Conservation (phyloP, 179 eudicot species). For the Drosera spatulata region DNA sequence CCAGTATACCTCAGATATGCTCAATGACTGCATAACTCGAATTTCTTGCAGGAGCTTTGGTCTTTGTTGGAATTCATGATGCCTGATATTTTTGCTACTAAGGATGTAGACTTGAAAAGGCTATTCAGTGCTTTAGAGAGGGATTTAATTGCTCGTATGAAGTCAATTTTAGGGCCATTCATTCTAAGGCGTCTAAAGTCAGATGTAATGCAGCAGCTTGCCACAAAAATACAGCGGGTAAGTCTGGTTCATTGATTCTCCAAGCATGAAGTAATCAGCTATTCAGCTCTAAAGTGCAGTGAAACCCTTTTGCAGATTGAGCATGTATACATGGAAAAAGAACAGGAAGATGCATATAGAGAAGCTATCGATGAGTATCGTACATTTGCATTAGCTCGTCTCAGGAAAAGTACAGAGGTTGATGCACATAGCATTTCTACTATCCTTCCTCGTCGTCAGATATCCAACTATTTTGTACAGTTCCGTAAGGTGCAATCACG, state of each 20-base stretch:
- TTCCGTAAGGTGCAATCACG: conserved; percentile 69
- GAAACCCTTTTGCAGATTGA: conserved; percentile 42
- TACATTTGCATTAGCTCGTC: conserved; percentile 49
- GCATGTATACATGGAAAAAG: conserved; percentile 59
- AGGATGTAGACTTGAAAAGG: conserved; percentile 85
- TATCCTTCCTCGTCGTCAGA: conserved; percentile 79
- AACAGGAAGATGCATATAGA: conserved; percentile 71
- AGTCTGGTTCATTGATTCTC: conserved; percentile 6
- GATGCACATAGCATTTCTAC: conserved; percentile 17
- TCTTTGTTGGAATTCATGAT: conserved; percentile 95
- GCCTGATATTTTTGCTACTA: conserved; percentile 91
- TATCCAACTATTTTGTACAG: conserved; percentile 90
- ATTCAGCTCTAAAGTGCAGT: background rate
- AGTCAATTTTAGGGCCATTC: conserved; percentile 94
- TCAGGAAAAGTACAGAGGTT: conserved; percentile 31
- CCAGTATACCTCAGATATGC: too few relatives aligned
- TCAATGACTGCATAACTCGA: background rate
- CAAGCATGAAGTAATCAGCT: background rate
- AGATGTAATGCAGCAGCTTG: conserved; percentile 96
- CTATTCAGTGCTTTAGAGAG: conserved; percentile 64
- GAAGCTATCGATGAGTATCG: conserved; percentile 90
- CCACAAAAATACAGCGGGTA: conserved; percentile 77
- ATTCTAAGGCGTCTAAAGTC: conserved; percentile 90
- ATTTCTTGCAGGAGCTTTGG: conserved; percentile 84
- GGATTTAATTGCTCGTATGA: conserved; percentile 76